Conservation (phyloP, 176 grass and related monocot genomes). For the Ananas comosus region DNA sequence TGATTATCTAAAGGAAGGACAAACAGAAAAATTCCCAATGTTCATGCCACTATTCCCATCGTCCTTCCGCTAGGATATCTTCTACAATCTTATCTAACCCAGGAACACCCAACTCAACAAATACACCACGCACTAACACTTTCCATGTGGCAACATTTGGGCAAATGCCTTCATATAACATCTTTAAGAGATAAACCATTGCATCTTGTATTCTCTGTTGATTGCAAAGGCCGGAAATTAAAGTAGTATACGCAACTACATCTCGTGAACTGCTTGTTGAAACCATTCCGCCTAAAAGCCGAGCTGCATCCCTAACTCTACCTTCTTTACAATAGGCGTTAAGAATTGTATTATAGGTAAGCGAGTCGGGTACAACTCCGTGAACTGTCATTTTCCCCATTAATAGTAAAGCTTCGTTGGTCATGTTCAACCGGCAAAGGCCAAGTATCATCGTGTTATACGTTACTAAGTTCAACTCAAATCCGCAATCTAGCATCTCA, state of each 20-base stretch:
- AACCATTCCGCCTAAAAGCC: conserved; percentile 45
- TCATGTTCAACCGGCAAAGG: conserved; percentile 38
- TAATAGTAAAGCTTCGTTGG: conserved; percentile 45
- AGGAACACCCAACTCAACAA: conserved; percentile 19
- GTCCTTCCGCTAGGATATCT: conserved; percentile 27
- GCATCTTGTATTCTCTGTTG: conserved; percentile 54
- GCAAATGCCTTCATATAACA: conserved; percentile 65
- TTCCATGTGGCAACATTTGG: conserved; percentile 82
- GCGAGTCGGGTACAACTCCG: conserved; percentile 49
- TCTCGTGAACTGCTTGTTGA: conserved; percentile 34
- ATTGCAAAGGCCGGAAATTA: conserved; percentile 68
- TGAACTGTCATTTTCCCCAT: conserved; percentile 55
- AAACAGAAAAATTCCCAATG: neutral
- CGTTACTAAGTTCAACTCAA: conserved; percentile 42
- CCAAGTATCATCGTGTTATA: conserved; percentile 72
- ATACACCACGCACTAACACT: conserved; percentile 47
- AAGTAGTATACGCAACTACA: conserved; percentile 49
- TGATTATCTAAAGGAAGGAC: neutral
- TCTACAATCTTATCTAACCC: conserved; percentile 30
- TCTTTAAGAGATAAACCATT: conserved; percentile 65
- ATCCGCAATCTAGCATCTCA: conserved; percentile 41
- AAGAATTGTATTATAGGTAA: conserved; percentile 62
- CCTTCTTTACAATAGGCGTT: conserved; percentile 69
- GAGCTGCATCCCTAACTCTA: conserved; percentile 39
- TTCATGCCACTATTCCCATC: conserved; percentile 2